Evolutionary conservation across 2,329 filamentous ascomycete genomes (phyloP).

Genomic region (Pseudogymnoascus sp.): DNA sequence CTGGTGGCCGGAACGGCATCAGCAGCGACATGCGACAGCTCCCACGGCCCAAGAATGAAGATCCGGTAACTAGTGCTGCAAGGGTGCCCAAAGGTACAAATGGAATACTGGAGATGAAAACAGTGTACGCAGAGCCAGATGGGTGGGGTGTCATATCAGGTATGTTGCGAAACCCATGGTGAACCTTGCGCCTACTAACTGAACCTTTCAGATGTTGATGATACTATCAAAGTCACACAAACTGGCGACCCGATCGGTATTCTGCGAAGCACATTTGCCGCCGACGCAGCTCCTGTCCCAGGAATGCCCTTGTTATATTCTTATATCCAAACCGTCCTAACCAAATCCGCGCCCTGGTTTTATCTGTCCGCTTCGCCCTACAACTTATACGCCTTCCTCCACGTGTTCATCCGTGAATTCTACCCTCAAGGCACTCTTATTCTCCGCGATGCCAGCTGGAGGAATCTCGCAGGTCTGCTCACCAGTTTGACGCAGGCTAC

Average conservation of each 20-base stretch:
- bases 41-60: slow-evolving; percentile 38
- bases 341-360: slow-evolving; percentile 66
- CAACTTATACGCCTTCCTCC: slow-evolving; percentile 84
- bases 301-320: slow-evolving; percentile 83
- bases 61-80: slow-evolving; percentile 38
- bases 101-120: slow-evolving; percentile 55
- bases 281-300: slow-evolving; percentile 57
- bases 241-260: slow-evolving; percentile 75
- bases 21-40: slow-evolving; percentile 53
- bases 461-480: slow-evolving; percentile 72
- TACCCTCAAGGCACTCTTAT: slow-evolving; percentile 75
- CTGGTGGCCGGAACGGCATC: slow-evolving; percentile 64
- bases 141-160: slow-evolving; percentile 80
- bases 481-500: slow-evolving; percentile 72
- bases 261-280: slow-evolving; percentile 73
- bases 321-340: slow-evolving; percentile 47
- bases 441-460: slow-evolving; percentile 77
- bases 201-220: slow-evolving; percentile 64
- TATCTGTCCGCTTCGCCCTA: slow-evolving; percentile 92
- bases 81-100: slow-evolving; percentile 42
- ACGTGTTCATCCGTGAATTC: slow-evolving; percentile 58
- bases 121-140: slow-evolving; percentile 63
- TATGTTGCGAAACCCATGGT: slow-evolving; percentile 26
- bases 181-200: neutral
- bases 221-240: slow-evolving; percentile 87